Evolutionary conservation across 2,329 filamentous ascomycete genomes (phyloP).

Genomic region (Colletotrichum sp.): DNA sequence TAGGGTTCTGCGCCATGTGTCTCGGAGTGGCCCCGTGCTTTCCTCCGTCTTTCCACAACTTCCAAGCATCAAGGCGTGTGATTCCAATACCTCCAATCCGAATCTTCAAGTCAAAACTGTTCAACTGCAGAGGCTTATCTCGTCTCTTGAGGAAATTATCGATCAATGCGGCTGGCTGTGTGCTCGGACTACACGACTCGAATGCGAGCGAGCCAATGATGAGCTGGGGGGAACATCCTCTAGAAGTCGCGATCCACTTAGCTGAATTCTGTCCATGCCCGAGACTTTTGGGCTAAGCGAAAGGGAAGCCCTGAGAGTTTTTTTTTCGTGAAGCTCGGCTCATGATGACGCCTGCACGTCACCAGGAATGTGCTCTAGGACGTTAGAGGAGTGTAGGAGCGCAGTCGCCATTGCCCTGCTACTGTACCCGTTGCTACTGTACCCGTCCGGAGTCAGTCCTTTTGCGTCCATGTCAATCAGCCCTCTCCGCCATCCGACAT

Average conservation of each 20-base stretch:
- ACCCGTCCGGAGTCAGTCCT: no score
- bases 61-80: rapidly evolving
- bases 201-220: neutral
- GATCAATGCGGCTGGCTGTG: rapidly evolving
- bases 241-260: neutral
- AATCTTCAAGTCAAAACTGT: no score
- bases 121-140: rapidly evolving
- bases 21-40: neutral
- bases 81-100: neutral
- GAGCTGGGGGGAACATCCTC: neutral
- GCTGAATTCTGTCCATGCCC: rapidly evolving
- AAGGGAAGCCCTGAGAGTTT: no score
- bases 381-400: no score
- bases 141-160: neutral
- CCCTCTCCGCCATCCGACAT: no score
- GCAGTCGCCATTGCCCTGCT: no score
- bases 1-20: neutral
- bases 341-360: no score
- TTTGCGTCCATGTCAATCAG: no score
- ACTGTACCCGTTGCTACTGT: no score
- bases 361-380: no score
- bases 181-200: neutral
- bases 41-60: neutral
- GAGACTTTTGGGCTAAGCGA: neutral
- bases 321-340: no score